Conservation (phyloP, 257 asterid species). For the Solanum acaule region DNA sequence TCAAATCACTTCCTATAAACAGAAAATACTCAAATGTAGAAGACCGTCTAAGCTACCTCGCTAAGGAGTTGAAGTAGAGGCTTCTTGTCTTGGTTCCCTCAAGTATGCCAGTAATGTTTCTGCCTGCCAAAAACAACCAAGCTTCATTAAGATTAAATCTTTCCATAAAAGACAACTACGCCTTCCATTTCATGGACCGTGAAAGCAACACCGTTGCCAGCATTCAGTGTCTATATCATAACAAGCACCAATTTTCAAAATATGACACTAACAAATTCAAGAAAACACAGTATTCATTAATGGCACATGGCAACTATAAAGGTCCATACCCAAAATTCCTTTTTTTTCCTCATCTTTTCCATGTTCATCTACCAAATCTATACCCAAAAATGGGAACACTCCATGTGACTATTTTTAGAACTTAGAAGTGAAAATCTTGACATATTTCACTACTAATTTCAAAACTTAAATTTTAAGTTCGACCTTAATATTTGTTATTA, state of each 20-base stretch:
- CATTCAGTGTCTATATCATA: not conserved
- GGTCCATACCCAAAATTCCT: slow-evolving; percentile 4
- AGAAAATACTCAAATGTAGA: slow-evolving; percentile 28
- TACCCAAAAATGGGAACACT: not conserved
- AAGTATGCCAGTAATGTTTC: slow-evolving; percentile 81
- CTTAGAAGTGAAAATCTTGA: not conserved
- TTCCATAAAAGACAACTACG: not conserved
- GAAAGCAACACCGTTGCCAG: too few relatives aligned
- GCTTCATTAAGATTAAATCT: slow-evolving; percentile 1
- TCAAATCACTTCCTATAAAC: slow-evolving; percentile 34
- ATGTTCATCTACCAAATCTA: not conserved
- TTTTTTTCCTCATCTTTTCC: not conserved
- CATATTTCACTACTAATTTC: not conserved
- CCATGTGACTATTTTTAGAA: not conserved
- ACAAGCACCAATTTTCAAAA: not conserved
- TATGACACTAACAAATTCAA: not conserved
- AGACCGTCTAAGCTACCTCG: slow-evolving; percentile 15
- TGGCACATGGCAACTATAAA: slow-evolving; percentile 9
- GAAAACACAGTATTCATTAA: slow-evolving; percentile 2
- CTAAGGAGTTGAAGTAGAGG: slow-evolving; percentile 61
- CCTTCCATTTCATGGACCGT: too few relatives aligned
- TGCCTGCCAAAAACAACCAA: slow-evolving; percentile 50
- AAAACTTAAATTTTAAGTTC: not conserved
- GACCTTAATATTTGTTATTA: not conserved
- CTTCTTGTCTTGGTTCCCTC: slow-evolving; percentile 93